A percentile compares a stretch with the other conserved stretches of the same genome.
Conservation (phyloP, 768 basidiomycete species). For the Trametes cubensis region DNA sequence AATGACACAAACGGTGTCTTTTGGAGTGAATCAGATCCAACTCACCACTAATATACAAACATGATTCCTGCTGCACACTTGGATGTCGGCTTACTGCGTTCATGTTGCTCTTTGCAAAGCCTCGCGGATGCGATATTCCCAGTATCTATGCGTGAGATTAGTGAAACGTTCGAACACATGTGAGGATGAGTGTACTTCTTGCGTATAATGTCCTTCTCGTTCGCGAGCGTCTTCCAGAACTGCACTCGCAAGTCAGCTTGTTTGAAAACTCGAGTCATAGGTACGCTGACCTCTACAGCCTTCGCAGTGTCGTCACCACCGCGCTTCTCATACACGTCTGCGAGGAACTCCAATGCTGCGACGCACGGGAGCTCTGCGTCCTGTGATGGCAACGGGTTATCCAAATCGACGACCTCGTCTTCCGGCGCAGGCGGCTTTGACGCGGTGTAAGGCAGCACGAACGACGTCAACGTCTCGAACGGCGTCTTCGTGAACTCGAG, state of each 20-base stretch:
- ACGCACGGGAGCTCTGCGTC: constrained; percentile 75
- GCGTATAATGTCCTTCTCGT: constrained; percentile 72
- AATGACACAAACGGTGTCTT: no score
- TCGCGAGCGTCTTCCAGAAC: constrained; percentile 73
- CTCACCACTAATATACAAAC: no score
- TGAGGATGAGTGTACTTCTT: constrained; percentile 57
- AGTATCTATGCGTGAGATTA: constrained; percentile 52
- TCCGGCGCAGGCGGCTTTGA: constrained; percentile 31
- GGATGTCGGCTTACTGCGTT: no score
- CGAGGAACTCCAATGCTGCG: constrained; percentile 83
- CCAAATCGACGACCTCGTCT: constrained; percentile 62
- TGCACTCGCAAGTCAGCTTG: constrained; percentile 31
- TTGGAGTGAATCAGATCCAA: no score
- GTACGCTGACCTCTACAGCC: constrained; percentile 37
- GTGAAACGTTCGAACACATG: not conserved
- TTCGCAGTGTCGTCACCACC: constrained; percentile 50
- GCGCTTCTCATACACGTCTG: constrained; percentile 68
- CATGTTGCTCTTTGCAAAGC: constrained; percentile 31
- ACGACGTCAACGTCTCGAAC: constrained; percentile 55
- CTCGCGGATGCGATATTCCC: constrained; percentile 72
- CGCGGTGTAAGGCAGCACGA: constrained; percentile 66
- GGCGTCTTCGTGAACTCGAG: constrained; percentile 64
- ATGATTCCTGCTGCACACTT: no score
- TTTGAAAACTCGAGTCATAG: not conserved
- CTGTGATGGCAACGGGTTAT: constrained; percentile 68